phyloP scores from a whole-genome alignment of 2,329 filamentous ascomycete genomes.

The Curvularia lunata region DNA sequence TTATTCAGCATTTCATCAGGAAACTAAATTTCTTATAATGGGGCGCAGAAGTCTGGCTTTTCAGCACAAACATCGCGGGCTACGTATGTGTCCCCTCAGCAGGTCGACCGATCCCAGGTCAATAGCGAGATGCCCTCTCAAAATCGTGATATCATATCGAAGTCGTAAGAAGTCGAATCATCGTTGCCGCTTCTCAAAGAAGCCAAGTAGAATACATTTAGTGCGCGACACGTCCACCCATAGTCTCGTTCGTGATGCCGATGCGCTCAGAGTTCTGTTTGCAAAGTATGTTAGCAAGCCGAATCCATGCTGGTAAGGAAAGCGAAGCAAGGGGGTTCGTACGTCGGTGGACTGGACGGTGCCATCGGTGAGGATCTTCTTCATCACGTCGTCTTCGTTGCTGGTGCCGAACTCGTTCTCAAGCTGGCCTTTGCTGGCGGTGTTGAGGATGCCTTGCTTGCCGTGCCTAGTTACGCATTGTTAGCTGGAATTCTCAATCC shows the following conservation, averaged over 20 bases:
- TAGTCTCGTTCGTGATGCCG: constrained; percentile 52
- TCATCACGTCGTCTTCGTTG: constrained; percentile 80
- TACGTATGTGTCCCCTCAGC: constrained; percentile 20
- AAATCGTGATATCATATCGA: constrained; percentile 28
- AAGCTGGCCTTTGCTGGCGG: constrained; percentile 74
- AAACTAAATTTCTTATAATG: background rate
- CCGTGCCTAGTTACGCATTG: constrained; percentile 70
- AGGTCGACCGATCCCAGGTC: constrained; percentile 14
- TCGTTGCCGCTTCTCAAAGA: constrained; percentile 1
- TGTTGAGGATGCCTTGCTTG: constrained; percentile 77
- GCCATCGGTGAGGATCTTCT: constrained; percentile 80
- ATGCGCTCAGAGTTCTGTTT: constrained; percentile 50
- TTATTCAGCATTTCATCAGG: constrained; percentile 1
- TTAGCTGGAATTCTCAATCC: background rate
- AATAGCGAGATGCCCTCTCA: constrained; percentile 1
- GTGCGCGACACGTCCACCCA: constrained; percentile 45
- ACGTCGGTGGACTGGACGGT: constrained; percentile 47
- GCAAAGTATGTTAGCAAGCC: constrained; percentile 12
- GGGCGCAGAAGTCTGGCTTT: constrained; percentile 21
- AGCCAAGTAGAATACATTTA: constrained; percentile 21
- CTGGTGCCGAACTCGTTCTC: constrained; percentile 87
- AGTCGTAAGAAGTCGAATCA: constrained; percentile 23
- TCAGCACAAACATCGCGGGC: constrained; percentile 24
- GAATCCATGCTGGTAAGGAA: background rate
- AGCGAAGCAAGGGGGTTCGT: background rate